Conservation (phyloP, 352 stramenopile species). For the Achlya hypogyna region DNA sequence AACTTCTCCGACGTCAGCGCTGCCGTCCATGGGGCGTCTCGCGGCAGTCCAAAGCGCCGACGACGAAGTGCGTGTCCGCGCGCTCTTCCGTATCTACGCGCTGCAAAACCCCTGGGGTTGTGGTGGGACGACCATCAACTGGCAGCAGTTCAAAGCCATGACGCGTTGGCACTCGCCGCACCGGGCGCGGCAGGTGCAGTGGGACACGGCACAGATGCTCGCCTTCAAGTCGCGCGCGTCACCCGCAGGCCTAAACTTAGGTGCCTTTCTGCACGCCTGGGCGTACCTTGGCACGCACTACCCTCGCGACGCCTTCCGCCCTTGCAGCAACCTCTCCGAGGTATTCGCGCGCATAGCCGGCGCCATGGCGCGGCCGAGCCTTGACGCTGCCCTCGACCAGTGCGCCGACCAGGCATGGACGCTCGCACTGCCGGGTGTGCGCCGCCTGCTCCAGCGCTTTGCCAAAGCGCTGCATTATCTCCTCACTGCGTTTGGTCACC, state of each 20-base stretch:
- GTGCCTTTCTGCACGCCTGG: slow-evolving; percentile 51
- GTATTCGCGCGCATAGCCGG: background rate
- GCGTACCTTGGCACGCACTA: slow-evolving; percentile 39
- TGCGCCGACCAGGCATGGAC: slow-evolving; percentile 30
- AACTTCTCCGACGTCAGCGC: background rate
- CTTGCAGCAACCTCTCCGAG: slow-evolving; percentile 20
- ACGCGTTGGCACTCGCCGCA: slow-evolving; percentile 6
- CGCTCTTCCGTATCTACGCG: slow-evolving; percentile 51
- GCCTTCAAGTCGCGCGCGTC: slow-evolving; percentile 36
- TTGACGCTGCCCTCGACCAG: background rate
- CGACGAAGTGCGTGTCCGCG: slow-evolving; percentile 30
- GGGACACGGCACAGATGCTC: slow-evolving; percentile 27
- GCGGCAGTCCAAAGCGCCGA: slow-evolving; percentile 35
- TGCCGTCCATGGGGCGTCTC: background rate
- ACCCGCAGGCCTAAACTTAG: slow-evolving; percentile 32
- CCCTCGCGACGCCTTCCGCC: slow-evolving; percentile 25
- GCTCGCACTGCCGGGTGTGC: slow-evolving; percentile 23
- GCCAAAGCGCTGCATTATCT: slow-evolving; percentile 34
- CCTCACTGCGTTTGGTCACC: slow-evolving; percentile 35
- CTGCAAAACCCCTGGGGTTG: slow-evolving; percentile 40
- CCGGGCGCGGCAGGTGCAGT: slow-evolving; percentile 22
- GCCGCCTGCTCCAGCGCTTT: slow-evolving; percentile 33
- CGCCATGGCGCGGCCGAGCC: background rate
- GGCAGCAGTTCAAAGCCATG: slow-evolving; percentile 50
- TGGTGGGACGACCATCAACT: slow-evolving; percentile 35